Conservation (phyloP, 2,329 filamentous ascomycete genomes). For the Claviceps sp. region DNA sequence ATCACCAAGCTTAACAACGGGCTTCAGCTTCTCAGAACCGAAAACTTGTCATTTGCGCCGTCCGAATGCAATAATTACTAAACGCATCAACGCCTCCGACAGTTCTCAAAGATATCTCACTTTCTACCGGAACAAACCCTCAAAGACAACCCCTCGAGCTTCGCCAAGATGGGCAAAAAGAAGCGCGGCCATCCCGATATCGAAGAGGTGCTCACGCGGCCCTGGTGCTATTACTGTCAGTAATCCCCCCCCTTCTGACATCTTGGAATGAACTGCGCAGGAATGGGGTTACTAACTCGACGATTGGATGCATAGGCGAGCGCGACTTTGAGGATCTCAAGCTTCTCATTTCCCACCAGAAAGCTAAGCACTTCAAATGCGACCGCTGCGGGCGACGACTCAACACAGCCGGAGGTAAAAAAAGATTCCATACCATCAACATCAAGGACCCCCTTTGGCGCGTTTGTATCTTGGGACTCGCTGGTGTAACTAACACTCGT, state of each 20-base stretch:
- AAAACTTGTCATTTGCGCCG: background rate
- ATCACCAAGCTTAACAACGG: background rate
- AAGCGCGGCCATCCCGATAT: constrained; percentile 76
- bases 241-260: background rate
- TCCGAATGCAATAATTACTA: background rate
- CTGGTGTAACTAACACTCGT: background rate
- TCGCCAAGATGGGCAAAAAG: constrained; percentile 63
- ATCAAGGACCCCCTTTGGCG: no score
- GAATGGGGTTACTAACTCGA: constrained; percentile 12
- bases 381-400: constrained; percentile 76
- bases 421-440: no score
- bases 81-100: background rate
- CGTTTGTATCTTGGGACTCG: background rate
- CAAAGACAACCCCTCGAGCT: background rate
- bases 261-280: no score
- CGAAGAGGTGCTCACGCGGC: constrained; percentile 73
- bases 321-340: constrained; percentile 96
- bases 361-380: constrained; percentile 99
- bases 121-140: background rate
- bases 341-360: constrained; percentile 92
- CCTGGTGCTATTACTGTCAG: constrained; percentile 96
- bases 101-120: no score
- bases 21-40: background rate
- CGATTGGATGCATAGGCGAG: constrained; percentile 42
- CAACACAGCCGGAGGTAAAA: constrained; percentile 83